A percentile compares a stretch with the other conserved stretches of the same genome.
These are phyloP conservation scores for Penicillium sp. DNA, from an alignment of 2,329 filamentous ascomycete species.

Conservation along the genomic window DNA sequence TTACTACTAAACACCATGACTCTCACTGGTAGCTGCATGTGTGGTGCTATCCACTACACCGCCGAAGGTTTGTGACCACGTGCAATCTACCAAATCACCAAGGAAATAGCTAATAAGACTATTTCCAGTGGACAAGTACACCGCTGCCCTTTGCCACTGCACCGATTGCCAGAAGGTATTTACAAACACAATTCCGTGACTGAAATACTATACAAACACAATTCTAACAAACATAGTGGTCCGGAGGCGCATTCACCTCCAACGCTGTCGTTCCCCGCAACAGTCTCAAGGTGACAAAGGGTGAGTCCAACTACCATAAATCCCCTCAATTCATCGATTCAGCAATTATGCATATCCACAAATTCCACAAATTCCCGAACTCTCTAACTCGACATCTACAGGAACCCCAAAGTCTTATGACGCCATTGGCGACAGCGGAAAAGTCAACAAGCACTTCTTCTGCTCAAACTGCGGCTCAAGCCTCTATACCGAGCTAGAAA, in stretches of 20 bases:
- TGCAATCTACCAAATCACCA: background rate
- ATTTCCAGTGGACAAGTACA: slow-evolving; percentile 40
- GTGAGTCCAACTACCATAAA: slow-evolving; percentile 21
- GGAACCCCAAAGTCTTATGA: slow-evolving; percentile 53
- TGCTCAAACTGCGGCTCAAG: slow-evolving; percentile 54
- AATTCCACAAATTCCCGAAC: background rate
- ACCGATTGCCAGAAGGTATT: slow-evolving; percentile 56
- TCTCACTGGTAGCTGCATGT: slow-evolving; percentile 36
- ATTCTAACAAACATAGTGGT: slow-evolving; percentile 38
- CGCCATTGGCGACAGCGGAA: slow-evolving; percentile 50
- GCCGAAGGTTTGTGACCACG: slow-evolving; percentile 23
- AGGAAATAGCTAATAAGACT: background rate
- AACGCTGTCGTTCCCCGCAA: slow-evolving; percentile 53
- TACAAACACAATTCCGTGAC: background rate
- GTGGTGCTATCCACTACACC: slow-evolving; percentile 32
- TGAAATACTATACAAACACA: background rate
- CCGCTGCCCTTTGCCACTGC: slow-evolving; percentile 55
- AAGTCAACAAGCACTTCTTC: slow-evolving; percentile 59
- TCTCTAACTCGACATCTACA: slow-evolving; percentile 13
- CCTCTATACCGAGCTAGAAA: slow-evolving; percentile 54
- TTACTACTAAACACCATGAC: slow-evolving; percentile 21
- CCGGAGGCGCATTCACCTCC: slow-evolving; percentile 56
- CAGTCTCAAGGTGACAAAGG: slow-evolving; percentile 53
- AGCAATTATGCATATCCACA: no score
- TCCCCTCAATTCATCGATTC: background rate